Base-by-base conservation (phyloP, 805 yeast species). In the Nakazawaea populi region DNA sequence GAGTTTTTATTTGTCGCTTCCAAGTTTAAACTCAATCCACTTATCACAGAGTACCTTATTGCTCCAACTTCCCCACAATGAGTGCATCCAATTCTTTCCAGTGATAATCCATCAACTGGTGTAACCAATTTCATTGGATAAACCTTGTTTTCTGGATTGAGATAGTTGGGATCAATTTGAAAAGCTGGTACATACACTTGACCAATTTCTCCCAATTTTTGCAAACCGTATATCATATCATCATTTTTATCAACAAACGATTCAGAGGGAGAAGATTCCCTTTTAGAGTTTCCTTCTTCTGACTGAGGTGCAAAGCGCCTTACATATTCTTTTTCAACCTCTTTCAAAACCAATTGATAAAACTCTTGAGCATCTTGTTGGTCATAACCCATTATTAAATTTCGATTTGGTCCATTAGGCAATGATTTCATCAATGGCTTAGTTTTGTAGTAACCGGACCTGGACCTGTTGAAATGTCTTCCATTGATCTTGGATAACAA, bases 331-430 rank as follows among this genome's bases (percentile, higher is more conserved):
- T 71, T 71, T 60, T 87, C 95, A 34, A 87, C 69, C 51, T 85
- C 80, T 41, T 78, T 74, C 75, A 87, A 72, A 2, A 87, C 76
- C 47, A 84, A 75, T 64, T 91, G 97, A 70, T 91, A 91, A 61
- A 91, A 91, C 65, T 91, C 98, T 67, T 91, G 97, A 0, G 97
- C 97, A 69, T 91, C 98, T 65, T 91, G 97, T 68, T 91, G 98
- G 61, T 88, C 89, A 62, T 89, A 89, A 1, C 97, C 94, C 50
- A 82, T 67, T 58, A 90, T 82, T 53, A 89, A 77, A 62, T 84
- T 85, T 60, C 82, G 86, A 57, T 83, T 84, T 11, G 94, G 91
- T 0, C 89, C 87, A 60, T 85, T 85, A 4, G 51, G 44, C 89
- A 87, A 85, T 5, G 79, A 77, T 60, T 78, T 82, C 48, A 87